Evolutionary conservation across 139 green algal species (phyloP).

Genomic region (Asterochloris erici): DNA sequence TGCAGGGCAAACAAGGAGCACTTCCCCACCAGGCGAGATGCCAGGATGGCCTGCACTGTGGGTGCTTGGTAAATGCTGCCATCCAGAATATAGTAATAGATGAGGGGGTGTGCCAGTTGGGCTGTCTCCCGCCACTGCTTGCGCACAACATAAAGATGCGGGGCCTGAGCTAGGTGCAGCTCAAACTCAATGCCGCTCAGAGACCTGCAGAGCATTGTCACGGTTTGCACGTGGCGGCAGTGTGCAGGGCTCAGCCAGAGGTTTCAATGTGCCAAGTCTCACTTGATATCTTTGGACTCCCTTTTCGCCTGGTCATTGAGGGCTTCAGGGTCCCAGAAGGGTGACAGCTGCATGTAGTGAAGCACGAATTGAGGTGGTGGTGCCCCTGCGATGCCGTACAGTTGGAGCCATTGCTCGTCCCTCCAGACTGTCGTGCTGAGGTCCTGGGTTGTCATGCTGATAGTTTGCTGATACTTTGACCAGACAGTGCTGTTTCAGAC

Average conservation of each 20-base stretch:
- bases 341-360: conserved; percentile 77
- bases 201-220: conserved; percentile 1
- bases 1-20: background rate
- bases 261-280: background rate
- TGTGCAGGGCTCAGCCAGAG: background rate
- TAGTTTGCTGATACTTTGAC: background rate
- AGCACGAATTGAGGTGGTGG: conserved; percentile 36
- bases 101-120: conserved; percentile 14
- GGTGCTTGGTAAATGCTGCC: conserved; percentile 78
- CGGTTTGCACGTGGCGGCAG: background rate
- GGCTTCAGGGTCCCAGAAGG: conserved; percentile 75
- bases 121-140: conserved; percentile 54
- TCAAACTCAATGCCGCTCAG: conserved; percentile 65
- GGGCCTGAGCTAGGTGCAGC: conserved; percentile 56
- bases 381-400: conserved; percentile 6
- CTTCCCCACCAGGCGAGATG: conserved; percentile 41
- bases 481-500: too few species aligned
- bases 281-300: background rate
- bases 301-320: conserved; percentile 58
- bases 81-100: conserved; percentile 79
- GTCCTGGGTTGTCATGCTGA: conserved; percentile 7
- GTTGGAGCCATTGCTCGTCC: conserved; percentile 44
- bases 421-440: conserved; percentile 35
- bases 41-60: conserved; percentile 63
- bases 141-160: conserved; percentile 82